phyloP scores from a whole-genome alignment of 805 yeast genomes.

The Diddensiella caesifluorescens region DNA sequence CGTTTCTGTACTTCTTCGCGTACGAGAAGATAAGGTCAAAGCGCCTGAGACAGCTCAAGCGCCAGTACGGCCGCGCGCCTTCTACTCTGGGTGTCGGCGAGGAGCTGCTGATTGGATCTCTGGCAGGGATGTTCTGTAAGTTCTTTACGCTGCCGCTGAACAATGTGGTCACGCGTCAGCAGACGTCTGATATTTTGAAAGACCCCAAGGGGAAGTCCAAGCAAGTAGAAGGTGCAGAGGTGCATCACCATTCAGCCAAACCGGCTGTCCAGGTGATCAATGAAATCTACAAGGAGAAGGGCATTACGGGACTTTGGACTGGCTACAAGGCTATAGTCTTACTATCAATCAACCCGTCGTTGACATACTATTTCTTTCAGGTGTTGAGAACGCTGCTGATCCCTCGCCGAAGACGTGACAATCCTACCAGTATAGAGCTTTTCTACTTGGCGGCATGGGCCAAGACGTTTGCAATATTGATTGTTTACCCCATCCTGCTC shows the following conservation, averaged over 20 bases:
- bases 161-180: conserved; percentile 30
- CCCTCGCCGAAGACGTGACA: conserved; percentile 23
- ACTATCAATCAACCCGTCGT: conserved; percentile 31
- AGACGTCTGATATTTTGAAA: conserved; percentile 18
- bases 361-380: conserved; percentile 34
- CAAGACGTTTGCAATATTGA: conserved; percentile 58
- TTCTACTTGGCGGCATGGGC: conserved; percentile 62
- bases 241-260: neutral
- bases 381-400: conserved; percentile 20
- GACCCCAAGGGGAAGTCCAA: neutral
- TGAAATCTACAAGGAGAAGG: conserved; percentile 27
- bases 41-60: conserved; percentile 19
- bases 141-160: conserved; percentile 30
- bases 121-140: conserved; percentile 32
- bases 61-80: conserved; percentile 24
- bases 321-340: conserved; percentile 30
- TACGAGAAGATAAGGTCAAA: conserved; percentile 28
- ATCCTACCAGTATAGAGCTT: conserved; percentile 41
- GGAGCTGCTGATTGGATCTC: conserved; percentile 29
- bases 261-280: conserved; percentile 15
- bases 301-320: conserved; percentile 32
- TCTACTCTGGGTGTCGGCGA: conserved; percentile 27
- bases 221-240: neutral
- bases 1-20: conserved; percentile 32
- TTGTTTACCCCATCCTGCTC: conserved; percentile 76